Evolutionary conservation across 2,329 filamentous ascomycete genomes (phyloP), one percentile per base, ranked within the genome.

Genomic region (Exophiala lecanii-corni): DNA sequence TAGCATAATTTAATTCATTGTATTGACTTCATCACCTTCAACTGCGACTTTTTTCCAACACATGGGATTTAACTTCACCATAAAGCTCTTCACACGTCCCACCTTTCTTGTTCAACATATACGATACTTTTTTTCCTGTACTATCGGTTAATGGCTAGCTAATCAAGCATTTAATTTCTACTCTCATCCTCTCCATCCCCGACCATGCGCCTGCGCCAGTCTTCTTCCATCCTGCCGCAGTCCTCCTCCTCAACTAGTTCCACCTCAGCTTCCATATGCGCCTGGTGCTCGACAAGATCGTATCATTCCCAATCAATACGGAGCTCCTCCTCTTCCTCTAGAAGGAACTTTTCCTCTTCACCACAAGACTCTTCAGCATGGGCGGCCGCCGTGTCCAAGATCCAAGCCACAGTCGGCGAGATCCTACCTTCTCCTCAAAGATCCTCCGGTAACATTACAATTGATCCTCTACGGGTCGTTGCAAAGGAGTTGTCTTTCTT

Each of bases 401-500:
- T 78, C 32, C 78, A 71, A 55, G 66, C 62, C 32, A 58, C 70
- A 40, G 63, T 71, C 54, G 57, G 61, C 12, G 68, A 70, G 49
- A 62, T 67, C 26, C 56, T 70, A 26, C 67, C 56, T 19, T 39
- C 20, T 32, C 65, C 61, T 50, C 23, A 26, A 26, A 6, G 23
- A 26, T 53, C 63, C 10, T 39, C 45, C 26, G 73, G 74, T 55
- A 76, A 78, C 45, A 79, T 94, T 69, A 78, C 81, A 49, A 79
- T 95, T 58, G 91, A 97, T 63, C 91, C 91, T 23, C 76, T 97
- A 59, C 80, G 86, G 50, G 84, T 87, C 23, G 89, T 97, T 23
- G 91, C 87, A 50, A 94, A 95, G 69, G 91, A 97, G 73, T 87
- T 98, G 82, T 92, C 94, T 67, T 94, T 89, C 58, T 70, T 97